Conservation (phyloP, 176 grass and related monocot genomes). For the Oryza brachyantha region DNA sequence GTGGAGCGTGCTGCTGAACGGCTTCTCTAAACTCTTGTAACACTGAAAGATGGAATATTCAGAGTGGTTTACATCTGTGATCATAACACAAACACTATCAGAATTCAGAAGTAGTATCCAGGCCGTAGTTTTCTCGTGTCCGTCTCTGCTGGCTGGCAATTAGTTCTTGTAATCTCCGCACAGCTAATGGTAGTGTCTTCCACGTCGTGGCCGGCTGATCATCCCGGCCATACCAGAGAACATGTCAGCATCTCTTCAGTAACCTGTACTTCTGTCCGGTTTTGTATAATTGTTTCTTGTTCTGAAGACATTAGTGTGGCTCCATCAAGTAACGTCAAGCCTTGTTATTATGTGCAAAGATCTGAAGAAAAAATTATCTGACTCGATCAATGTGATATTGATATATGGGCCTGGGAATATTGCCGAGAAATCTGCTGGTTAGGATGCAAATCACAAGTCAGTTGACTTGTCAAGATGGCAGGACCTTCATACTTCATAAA, state of each 20-base stretch:
- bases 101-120: not conserved
- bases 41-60: not conserved
- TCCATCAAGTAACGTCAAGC: constrained; percentile 8
- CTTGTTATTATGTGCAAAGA: not conserved
- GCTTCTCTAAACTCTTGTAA: not conserved
- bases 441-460: not conserved
- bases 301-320: constrained; percentile 25
- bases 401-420: not conserved
- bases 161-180: not conserved
- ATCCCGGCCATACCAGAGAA: not conserved
- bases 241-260: not conserved
- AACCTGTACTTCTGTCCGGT: not conserved
- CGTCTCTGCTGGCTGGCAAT: not conserved
- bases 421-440: not conserved
- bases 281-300: not conserved
- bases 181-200: not conserved
- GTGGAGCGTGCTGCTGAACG: not conserved
- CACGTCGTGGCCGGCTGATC: constrained; percentile 7
- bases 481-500: not conserved
- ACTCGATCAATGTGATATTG: not conserved
- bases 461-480: not conserved
- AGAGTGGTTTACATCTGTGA: not conserved
- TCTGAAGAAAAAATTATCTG: not conserved
- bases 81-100: too few relatives aligned
- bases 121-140: not conserved